Conservation (phyloP, 345 rosid genomes). For the Theobroma cacao region DNA sequence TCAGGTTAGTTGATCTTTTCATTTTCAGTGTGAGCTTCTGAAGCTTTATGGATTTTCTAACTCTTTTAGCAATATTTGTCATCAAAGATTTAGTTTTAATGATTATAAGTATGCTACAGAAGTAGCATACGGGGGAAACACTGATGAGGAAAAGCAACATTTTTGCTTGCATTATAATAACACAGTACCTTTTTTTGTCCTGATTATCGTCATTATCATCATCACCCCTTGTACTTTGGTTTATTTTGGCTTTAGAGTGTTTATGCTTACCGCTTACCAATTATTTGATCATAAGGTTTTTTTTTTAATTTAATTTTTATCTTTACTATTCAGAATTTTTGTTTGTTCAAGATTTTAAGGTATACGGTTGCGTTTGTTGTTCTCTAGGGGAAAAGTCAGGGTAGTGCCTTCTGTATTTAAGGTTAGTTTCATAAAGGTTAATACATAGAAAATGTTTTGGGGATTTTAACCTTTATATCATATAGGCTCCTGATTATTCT, state of each 20-base stretch:
- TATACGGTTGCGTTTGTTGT: neutral
- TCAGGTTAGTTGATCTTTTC: conserved; percentile 60
- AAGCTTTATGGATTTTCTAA: neutral
- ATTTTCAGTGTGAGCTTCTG: neutral
- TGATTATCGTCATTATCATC: neutral
- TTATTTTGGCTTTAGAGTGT: neutral
- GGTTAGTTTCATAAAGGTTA: neutral
- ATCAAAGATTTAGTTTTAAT: neutral
- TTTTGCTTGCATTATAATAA: neutral
- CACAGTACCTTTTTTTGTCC: neutral
- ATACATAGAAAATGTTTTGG: neutral
- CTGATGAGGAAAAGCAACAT: neutral
- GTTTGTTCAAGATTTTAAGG: neutral
- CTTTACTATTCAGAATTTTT: neutral
- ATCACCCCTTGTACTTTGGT: neutral
- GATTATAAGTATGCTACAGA: neutral
- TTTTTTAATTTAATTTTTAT: neutral
- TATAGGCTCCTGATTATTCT: neutral
- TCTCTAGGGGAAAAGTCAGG: neutral
- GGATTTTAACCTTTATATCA: neutral
- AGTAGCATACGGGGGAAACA: neutral
- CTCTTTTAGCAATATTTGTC: neutral
- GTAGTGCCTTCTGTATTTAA: neutral
- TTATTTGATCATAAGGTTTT: neutral
- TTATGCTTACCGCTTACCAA: neutral